phyloP scores from a whole-genome alignment of 192 early-diverging fungal species.

The Coemansia sp. region DNA sequence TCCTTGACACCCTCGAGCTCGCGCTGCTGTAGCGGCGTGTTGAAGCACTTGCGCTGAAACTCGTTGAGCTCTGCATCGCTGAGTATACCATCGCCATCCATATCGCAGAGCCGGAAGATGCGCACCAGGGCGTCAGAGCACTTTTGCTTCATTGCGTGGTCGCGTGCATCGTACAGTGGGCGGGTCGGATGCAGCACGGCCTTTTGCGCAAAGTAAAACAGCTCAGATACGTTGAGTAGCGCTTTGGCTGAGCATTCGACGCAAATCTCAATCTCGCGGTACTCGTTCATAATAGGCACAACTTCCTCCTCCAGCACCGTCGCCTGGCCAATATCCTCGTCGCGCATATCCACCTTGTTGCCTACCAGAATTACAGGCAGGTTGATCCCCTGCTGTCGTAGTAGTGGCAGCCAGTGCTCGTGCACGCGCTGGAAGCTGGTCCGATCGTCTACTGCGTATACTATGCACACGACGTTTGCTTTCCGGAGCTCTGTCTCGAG shows the following conservation, averaged over 20 bases:
- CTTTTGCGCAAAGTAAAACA: conserved; percentile 99
- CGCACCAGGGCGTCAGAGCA: conserved; percentile 91
- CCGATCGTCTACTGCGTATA: conserved; percentile 88
- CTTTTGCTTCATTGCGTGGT: conserved; percentile 84
- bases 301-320: conserved; percentile 92
- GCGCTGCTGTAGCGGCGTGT: conserved; percentile 91
- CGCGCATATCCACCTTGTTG: conserved; percentile 54
- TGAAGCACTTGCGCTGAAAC: conserved; percentile 96
- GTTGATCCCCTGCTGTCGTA: conserved; percentile 90
- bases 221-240: conserved; percentile 94
- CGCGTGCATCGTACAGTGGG: conserved; percentile 94
- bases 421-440: conserved; percentile 85
- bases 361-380: conserved; percentile 86
- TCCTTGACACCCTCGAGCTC: conserved; percentile 97
- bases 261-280: conserved; percentile 99
- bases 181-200: conserved; percentile 97
- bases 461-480: conserved; percentile 98
- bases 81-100: conserved; percentile 89
- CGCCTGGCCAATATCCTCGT: conserved; percentile 82
- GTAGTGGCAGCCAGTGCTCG: conserved; percentile 92
- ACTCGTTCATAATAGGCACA: conserved; percentile 99
- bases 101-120: conserved; percentile 96
- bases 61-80: conserved; percentile 96
- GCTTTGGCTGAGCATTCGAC: conserved; percentile 99
- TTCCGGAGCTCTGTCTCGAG: conserved; percentile 94